Percentiles rank a stretch among this genome's conserved stretches.
Conservation (phyloP, 257 asterid genomes). For the Marsdenia floribunda region DNA sequence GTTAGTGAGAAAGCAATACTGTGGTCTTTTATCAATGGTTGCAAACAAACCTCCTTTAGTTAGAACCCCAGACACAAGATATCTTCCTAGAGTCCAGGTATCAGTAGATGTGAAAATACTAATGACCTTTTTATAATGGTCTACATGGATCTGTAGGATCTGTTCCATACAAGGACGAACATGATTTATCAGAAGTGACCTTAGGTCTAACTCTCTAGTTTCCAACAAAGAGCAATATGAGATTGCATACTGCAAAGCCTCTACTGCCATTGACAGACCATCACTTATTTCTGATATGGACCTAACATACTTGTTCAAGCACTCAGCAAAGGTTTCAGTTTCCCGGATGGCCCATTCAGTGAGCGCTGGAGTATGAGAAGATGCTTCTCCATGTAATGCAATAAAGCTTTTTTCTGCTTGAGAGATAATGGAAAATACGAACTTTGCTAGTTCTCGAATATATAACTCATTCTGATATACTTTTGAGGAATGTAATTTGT, state of each 20-base stretch:
- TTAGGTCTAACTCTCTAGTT: conserved; percentile 35
- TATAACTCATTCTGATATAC: conserved; percentile 23
- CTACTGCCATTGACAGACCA: conserved; percentile 40
- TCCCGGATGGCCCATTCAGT: conserved; percentile 48
- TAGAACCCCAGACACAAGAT: conserved; percentile 51
- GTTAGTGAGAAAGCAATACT: conserved; percentile 52
- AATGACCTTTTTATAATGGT: conserved; percentile 53
- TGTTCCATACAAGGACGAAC: conserved; percentile 47
- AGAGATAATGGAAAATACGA: conserved; percentile 57
- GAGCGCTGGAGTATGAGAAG: conserved; percentile 36
- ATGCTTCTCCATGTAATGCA: conserved; percentile 44
- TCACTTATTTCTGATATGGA: conserved; percentile 48
- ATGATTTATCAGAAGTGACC: conserved; percentile 33
- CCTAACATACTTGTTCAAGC: conserved; percentile 34
- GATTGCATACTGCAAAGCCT: conserved; percentile 48
- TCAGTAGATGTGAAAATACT: conserved; percentile 53
- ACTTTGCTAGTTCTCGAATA: conserved; percentile 35
- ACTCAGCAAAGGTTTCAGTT: conserved; percentile 33
- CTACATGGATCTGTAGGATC: conserved; percentile 38
- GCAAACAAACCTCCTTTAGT: conserved; percentile 24
- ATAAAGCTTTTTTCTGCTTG: conserved; percentile 54
- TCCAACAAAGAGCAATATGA: conserved; percentile 66
- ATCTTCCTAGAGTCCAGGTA: conserved; percentile 57
- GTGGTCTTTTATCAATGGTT: conserved; percentile 33
- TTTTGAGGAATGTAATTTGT: conserved; percentile 34